Evolutionary conservation across 192 early-diverging fungal genomes (phyloP).

Genomic region (Coemansia sp.): DNA sequence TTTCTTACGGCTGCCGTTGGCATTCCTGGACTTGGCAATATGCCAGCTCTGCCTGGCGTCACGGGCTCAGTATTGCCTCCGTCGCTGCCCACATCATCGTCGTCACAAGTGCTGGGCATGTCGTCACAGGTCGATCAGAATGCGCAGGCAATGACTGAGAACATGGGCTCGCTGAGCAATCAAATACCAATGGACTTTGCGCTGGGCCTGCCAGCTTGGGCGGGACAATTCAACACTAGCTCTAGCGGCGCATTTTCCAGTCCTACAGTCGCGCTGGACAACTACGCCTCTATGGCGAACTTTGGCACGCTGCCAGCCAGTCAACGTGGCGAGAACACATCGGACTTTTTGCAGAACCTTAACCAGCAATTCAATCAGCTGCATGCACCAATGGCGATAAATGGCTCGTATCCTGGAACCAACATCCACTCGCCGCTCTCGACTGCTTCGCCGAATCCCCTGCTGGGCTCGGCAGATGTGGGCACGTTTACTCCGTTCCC

Average conservation of each 20-base stretch:
- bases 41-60: not conserved
- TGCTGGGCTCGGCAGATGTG: slow-evolving; percentile 25
- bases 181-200: slow-evolving; percentile 53
- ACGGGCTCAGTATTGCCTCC: slow-evolving; percentile 3
- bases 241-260: slow-evolving; percentile 7
- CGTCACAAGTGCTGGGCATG: not conserved
- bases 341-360: slow-evolving; percentile 43
- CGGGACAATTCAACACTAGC: slow-evolving; percentile 7
- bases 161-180: slow-evolving; percentile 14
- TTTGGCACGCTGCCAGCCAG: slow-evolving; percentile 6
- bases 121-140: slow-evolving; percentile 3
- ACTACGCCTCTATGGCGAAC: slow-evolving; percentile 12
- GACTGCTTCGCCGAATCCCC: slow-evolving; percentile 25
- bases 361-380: slow-evolving; percentile 33
- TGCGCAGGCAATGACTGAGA: not conserved
- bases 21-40: not conserved
- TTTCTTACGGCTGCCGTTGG: slow-evolving; percentile 30
- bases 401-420: slow-evolving; percentile 10
- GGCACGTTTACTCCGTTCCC: slow-evolving; percentile 24
- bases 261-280: slow-evolving; percentile 9
- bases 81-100: slow-evolving; percentile 14
- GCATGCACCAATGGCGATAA: slow-evolving; percentile 6
- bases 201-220: slow-evolving; percentile 33
- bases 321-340: slow-evolving; percentile 10
- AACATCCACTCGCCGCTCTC: slow-evolving; percentile 32